phyloP scores from a whole-genome alignment of 345 rosid species.

The Clarkia xantiana region DNA sequence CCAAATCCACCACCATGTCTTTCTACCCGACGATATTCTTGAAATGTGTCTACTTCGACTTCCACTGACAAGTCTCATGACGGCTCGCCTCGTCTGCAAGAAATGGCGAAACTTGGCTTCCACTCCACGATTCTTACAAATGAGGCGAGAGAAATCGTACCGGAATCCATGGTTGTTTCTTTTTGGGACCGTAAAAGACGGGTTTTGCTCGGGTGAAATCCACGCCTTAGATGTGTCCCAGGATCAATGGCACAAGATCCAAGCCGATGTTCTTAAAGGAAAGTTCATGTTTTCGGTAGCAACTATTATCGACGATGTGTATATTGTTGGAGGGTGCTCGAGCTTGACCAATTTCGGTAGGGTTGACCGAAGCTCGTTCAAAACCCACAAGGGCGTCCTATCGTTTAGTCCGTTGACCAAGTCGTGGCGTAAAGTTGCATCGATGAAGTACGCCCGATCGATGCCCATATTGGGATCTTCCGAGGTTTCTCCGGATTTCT shows the following conservation, averaged over 20 bases:
- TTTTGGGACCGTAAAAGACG: slow-evolving; percentile 66
- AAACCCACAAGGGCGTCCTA: slow-evolving; percentile 68
- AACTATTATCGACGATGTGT: slow-evolving; percentile 60
- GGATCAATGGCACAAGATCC: slow-evolving; percentile 67
- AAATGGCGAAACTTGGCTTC: slow-evolving; percentile 76
- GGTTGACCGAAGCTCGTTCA: slow-evolving; percentile 65
- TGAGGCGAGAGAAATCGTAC: slow-evolving; percentile 54
- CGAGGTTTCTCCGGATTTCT: slow-evolving; percentile 50
- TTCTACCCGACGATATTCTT: slow-evolving; percentile 75
- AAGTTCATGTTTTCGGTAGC: slow-evolving; percentile 81
- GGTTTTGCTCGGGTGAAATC: slow-evolving; percentile 70
- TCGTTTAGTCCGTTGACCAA: slow-evolving; percentile 67
- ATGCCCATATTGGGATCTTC: slow-evolving; percentile 60
- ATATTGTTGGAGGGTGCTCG: slow-evolving; percentile 81
- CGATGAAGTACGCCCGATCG: slow-evolving; percentile 84
- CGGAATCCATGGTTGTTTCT: slow-evolving; percentile 87
- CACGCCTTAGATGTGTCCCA: slow-evolving; percentile 64
- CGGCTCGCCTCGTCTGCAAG: slow-evolving; percentile 85
- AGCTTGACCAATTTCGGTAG: slow-evolving; percentile 49
- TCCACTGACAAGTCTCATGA: slow-evolving; percentile 70
- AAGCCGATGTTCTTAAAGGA: slow-evolving; percentile 54
- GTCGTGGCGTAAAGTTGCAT: slow-evolving; percentile 67
- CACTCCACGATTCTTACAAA: slow-evolving; percentile 49
- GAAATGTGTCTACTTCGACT: slow-evolving; percentile 90
- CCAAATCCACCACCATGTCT: slow-evolving; percentile 19